phyloP scores from a whole-genome alignment of 345 rosid genomes.

The Gossypium raimondii region DNA sequence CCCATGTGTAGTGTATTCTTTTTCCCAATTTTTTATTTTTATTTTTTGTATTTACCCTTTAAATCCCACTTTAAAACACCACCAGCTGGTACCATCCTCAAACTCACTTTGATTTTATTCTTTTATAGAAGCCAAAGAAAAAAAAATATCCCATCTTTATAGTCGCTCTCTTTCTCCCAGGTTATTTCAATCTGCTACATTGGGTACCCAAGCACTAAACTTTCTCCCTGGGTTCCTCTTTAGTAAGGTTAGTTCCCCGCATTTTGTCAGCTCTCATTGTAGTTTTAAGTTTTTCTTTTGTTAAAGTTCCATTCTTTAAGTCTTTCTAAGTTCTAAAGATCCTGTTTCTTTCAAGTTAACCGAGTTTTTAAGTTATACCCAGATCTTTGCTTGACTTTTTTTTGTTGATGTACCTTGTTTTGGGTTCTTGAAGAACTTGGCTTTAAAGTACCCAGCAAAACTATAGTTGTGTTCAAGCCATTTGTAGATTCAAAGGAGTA shows the following conservation, averaged over 20 bases:
- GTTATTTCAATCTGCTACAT: slow-evolving; percentile 8
- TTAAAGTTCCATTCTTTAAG: not conserved
- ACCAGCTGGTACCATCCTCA: not conserved
- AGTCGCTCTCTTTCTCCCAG: slow-evolving; percentile 12
- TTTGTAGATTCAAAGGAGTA: too few species aligned
- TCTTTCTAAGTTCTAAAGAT: not conserved
- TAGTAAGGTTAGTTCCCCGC: slow-evolving; percentile 29
- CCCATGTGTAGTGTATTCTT: not conserved
- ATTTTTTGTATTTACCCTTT: too few species aligned
- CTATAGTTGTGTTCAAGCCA: too few species aligned
- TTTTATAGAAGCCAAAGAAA: not conserved
- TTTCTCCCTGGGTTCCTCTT: slow-evolving; percentile 27
- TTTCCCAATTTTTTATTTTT: too few species aligned
- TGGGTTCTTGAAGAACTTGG: too few species aligned
- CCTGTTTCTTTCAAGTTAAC: not conserved
- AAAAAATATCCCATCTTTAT: slow-evolving; percentile 21
- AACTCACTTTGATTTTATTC: not conserved
- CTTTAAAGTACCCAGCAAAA: too few species aligned
- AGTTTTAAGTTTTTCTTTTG: not conserved
- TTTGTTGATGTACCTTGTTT: slow-evolving; percentile 20
- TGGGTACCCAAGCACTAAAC: slow-evolving; percentile 1
- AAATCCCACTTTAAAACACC: not conserved
- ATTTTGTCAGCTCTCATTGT: slow-evolving; percentile 4
- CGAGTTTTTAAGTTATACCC: not conserved
- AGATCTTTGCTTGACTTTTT: not conserved